phyloP scores from a whole-genome alignment of 1,139 yeast species.

The Eremothecium gossypii region DNA sequence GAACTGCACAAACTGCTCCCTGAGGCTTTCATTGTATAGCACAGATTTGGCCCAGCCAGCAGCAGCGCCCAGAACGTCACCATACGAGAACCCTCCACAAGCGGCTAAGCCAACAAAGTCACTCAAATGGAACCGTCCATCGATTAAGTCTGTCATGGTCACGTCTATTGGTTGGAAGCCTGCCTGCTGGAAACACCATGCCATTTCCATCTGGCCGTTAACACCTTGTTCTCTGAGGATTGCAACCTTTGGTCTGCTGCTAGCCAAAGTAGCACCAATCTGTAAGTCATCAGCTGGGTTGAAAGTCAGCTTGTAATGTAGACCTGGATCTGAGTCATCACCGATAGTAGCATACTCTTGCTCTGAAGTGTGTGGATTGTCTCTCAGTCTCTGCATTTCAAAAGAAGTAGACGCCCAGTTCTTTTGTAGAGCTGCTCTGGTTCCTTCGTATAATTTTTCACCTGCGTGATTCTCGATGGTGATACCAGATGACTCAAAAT shows the following conservation, averaged over 20 bases:
- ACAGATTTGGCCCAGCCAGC: conserved; percentile 99
- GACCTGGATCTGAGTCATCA: conserved; percentile 87
- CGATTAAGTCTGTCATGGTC: conserved; percentile 88
- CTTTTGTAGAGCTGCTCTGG: conserved; percentile 69
- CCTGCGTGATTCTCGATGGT: conserved; percentile 41
- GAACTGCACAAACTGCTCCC: conserved; percentile 66
- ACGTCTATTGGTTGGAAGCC: conserved; percentile 92
- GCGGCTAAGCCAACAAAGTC: conserved; percentile 93
- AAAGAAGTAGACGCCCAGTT: conserved; percentile 86
- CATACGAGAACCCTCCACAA: conserved; percentile 98
- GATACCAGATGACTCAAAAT: conserved; percentile 44
- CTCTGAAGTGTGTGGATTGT: conserved; percentile 82
- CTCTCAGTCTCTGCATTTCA: conserved; percentile 84
- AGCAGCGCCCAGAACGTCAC: conserved; percentile 98
- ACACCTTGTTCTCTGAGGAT: conserved; percentile 98
- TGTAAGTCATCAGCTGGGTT: conserved; percentile 42
- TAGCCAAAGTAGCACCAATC: conserved; percentile 28
- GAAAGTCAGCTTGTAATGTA: conserved; percentile 68
- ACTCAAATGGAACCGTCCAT: conserved; percentile 62
- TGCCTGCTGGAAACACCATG: conserved; percentile 91
- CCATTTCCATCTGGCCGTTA: conserved; percentile 97
- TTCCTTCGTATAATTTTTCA: conserved; percentile 37
- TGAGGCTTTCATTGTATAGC: conserved; percentile 70
- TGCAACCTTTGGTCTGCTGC: conserved; percentile 75
- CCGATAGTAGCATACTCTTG: conserved; percentile 69